A percentile compares a stretch with the other conserved stretches of the same genome.
Conservation (phyloP, 2,329 filamentous ascomycete species). For the Dothideomycetidae sp. region DNA sequence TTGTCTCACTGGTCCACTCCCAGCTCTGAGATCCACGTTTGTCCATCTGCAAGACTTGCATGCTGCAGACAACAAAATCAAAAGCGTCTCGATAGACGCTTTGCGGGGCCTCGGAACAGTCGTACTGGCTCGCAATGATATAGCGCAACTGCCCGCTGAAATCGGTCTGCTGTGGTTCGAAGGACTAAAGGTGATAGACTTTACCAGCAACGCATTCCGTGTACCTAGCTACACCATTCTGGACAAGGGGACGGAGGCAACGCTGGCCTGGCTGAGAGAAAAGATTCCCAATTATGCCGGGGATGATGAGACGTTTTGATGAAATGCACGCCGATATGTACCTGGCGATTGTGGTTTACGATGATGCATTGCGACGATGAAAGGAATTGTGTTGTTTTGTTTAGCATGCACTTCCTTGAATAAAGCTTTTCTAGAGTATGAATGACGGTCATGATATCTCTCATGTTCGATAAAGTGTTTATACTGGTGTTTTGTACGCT, state of each 20-base stretch:
- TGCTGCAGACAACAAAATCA: slow-evolving; percentile 65
- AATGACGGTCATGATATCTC: too few relatives aligned
- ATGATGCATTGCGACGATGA: too few relatives aligned
- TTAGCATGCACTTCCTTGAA: too few relatives aligned
- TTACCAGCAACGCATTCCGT: slow-evolving; percentile 73
- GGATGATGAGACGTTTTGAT: slow-evolving; percentile 12
- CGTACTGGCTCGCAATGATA: slow-evolving; percentile 74
- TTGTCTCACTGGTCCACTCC: slow-evolving; percentile 54
- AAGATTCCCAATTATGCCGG: slow-evolving; percentile 44
- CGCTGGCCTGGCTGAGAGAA: slow-evolving; percentile 66
- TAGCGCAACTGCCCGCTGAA: slow-evolving; percentile 64
- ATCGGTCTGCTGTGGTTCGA: slow-evolving; percentile 61
- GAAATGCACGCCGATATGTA: too few relatives aligned
- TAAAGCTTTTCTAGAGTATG: too few relatives aligned
- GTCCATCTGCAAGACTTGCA: slow-evolving; percentile 57
- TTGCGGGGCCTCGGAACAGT: slow-evolving; percentile 62
- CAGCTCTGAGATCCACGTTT: slow-evolving; percentile 51
- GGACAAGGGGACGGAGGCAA: slow-evolving; percentile 74
- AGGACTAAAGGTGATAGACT: slow-evolving; percentile 54
- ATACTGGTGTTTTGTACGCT: too few relatives aligned
- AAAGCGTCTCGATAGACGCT: slow-evolving; percentile 50
- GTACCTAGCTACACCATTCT: slow-evolving; percentile 75
- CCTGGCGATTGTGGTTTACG: too few relatives aligned
- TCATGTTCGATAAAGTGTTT: too few relatives aligned
- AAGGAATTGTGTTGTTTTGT: too few relatives aligned